These are phyloP conservation scores for Dispira parvispora DNA, from an alignment of 192 early-diverging fungal species.

Conservation along the genomic window DNA sequence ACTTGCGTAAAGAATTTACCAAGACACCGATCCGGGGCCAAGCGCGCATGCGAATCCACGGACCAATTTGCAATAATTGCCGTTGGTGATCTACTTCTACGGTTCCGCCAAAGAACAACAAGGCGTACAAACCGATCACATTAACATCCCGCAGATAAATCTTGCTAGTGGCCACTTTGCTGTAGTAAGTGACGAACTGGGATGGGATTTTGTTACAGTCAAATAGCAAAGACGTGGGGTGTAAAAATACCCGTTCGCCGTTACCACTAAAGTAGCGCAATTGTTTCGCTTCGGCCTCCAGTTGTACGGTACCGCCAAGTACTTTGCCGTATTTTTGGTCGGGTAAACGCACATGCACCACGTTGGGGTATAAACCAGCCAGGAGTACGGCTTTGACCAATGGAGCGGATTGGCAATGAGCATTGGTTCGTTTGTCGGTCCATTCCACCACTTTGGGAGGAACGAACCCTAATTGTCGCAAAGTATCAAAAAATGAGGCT, in stretches of 20 bases:
- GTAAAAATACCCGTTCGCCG: slow-evolving; percentile 51
- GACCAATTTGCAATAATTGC: slow-evolving; percentile 39
- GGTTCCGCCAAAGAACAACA: slow-evolving; percentile 74
- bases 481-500: slow-evolving; percentile 36
- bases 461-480: slow-evolving; percentile 45
- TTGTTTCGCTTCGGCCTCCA: slow-evolving; percentile 51
- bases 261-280: slow-evolving; percentile 53
- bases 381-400: slow-evolving; percentile 58
- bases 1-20: slow-evolving; percentile 49
- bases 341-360: slow-evolving; percentile 53
- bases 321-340: slow-evolving; percentile 55
- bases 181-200: slow-evolving; percentile 53
- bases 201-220: slow-evolving; percentile 34
- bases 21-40: slow-evolving; percentile 58
- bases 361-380: slow-evolving; percentile 74
- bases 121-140: slow-evolving; percentile 40
- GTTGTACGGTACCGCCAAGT: slow-evolving; percentile 47
- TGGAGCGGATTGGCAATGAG: slow-evolving; percentile 33
- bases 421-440: slow-evolving; percentile 28
- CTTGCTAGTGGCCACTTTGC: slow-evolving; percentile 25
- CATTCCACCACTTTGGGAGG: background rate
- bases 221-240: slow-evolving; percentile 68
- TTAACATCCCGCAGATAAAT: slow-evolving; percentile 40
- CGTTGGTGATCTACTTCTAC: slow-evolving; percentile 52
- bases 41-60: slow-evolving; percentile 44